Conservation (phyloP, 140 eudicot genomes). For the Senecio squalidus region DNA sequence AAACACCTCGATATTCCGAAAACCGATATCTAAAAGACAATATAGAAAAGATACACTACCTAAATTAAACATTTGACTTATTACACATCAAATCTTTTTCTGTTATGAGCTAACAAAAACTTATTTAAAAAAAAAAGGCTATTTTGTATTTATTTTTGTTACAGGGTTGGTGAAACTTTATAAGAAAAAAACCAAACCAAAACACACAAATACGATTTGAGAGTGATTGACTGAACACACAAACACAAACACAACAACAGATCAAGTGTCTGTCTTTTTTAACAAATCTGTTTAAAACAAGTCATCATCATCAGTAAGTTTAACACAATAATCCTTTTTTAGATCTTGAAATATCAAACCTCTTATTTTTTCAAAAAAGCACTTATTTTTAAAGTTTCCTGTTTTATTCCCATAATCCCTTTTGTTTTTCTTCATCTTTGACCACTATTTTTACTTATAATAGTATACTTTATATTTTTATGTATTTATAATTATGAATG, state of each 20-base stretch:
- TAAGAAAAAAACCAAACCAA: not conserved
- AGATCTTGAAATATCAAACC: constrained; percentile 25
- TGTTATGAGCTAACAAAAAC: too few relatives aligned
- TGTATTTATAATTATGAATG: constrained; percentile 34
- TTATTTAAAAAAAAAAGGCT: too few relatives aligned
- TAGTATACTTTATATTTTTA: constrained; percentile 10
- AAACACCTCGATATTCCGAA: too few relatives aligned
- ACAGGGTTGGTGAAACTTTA: constrained; percentile 13
- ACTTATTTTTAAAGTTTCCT: constrained; percentile 31
- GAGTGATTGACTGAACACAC: constrained; percentile 20
- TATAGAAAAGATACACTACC: too few relatives aligned
- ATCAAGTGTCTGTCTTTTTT: constrained; percentile 9
- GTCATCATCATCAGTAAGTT: constrained; percentile 20
- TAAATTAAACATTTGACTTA: not conserved
- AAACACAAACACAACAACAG: constrained; percentile 14
- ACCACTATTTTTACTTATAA: constrained; percentile 20
- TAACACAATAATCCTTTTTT: constrained; percentile 11
- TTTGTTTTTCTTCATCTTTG: constrained; percentile 42
- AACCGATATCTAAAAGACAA: too few relatives aligned
- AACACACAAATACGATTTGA: constrained; percentile 11
- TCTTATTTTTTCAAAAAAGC: constrained; percentile 13
- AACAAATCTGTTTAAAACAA: constrained; percentile 7
- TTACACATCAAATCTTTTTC: not conserved
- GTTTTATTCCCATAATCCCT: constrained; percentile 29
- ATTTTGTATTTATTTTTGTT: too few relatives aligned